Evolutionary conservation across 2,329 filamentous ascomycete genomes (phyloP), one percentile per base, ranked within the genome.

Genomic region (Colletotrichum graminicola): DNA sequence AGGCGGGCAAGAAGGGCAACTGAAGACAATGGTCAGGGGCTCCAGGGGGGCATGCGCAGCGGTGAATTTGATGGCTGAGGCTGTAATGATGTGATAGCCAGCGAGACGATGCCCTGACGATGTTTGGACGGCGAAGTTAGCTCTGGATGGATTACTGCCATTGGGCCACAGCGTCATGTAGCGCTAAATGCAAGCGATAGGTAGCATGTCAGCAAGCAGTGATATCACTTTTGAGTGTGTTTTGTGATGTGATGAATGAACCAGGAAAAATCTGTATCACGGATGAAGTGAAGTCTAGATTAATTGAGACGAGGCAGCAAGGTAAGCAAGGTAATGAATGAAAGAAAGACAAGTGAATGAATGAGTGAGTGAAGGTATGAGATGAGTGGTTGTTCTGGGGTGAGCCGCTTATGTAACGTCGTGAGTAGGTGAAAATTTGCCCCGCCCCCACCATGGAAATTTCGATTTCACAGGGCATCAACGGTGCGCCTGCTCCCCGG

Each of bases 1-100:
- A 97, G 89, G 91, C 87, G 76, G 90, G 92, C 79, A 92, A 92
- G 86, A 94, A 92, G 86, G n/a, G 61, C 49, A 62, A 54, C 51
- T 91, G 84, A 78, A 75, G 29, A 6, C 21, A 14, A 5, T 14
- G 11, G 7, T 23, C 11, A 43, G 21, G 21, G 18, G 12, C 7
- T 3, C 11, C 45, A 47, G 10, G n/a, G 21, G n/a, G 21, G n/a
- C 16, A 14, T 11, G n/a, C 8, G 5, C 29, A 16, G 11, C 12
- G 10, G n/a, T 21, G n/a, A 39, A 29, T 23, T n/a, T 21, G 34
- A 34, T 54, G 26, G n/a, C 26, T 23, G 23, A 47, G 49, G 49
- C 36, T 21, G 23, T 68, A 21, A 51, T 51, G 29, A 49, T 57
- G 66, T 63, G 47, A 26, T 60, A n/a, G n/a, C 45, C 14, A 43